Conservation (phyloP, 305 asterid species). For the Solanum hybrid region DNA sequence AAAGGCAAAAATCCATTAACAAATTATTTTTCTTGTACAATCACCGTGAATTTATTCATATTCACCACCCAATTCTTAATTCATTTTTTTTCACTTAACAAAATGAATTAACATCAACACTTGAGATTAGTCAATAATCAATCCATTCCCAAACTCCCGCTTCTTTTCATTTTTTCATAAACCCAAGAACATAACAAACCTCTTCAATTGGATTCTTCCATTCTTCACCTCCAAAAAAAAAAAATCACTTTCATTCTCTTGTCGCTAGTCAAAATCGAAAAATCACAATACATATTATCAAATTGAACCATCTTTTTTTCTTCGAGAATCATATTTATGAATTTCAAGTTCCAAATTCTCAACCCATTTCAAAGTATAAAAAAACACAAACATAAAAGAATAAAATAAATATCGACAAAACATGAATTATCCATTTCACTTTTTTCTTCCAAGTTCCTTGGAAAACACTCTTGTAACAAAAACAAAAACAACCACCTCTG, state of each 20-base stretch:
- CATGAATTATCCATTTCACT: not conserved
- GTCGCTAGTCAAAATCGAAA: not conserved
- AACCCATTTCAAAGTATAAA: not conserved
- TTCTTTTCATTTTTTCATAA: not conserved
- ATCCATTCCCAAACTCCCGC: not conserved
- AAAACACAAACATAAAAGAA: not conserved
- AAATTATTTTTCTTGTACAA: not conserved
- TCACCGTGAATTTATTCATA: not conserved
- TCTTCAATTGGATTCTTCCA: not conserved
- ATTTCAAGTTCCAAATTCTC: not conserved
- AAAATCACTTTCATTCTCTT: not conserved
- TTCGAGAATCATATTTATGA: not conserved
- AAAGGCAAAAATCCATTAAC: not conserved
- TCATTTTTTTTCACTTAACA: not conserved
- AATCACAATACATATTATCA: not conserved
- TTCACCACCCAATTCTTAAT: not conserved
- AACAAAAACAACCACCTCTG: conserved; percentile 17
- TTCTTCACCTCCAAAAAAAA: not conserved
- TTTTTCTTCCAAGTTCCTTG: conserved; percentile 23
- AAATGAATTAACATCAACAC: not conserved
- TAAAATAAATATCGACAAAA: not conserved
- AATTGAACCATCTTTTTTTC: not conserved
- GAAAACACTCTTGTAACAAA: conserved; percentile 16
- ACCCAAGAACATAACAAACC: not conserved
- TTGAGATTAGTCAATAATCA: not conserved